Evolutionary conservation across 257 asterid genomes (phyloP), one percentile per base, ranked within the genome.

Genomic region (Rehmannia glutinosa): DNA sequence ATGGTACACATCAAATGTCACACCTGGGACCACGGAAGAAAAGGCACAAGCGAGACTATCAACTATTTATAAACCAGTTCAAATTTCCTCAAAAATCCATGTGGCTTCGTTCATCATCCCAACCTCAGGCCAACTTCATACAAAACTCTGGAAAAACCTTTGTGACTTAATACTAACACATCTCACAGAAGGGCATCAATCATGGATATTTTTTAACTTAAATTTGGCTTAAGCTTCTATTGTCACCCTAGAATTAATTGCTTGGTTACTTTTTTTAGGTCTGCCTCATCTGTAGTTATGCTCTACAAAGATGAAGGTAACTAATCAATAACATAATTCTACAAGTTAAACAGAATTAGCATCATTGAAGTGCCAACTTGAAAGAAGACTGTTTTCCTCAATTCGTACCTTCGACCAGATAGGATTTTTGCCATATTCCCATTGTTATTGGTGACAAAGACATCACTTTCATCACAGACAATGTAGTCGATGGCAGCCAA

Each of bases 371-470:
- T 15, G 51, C 51, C 69, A 52, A 69, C 24, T 30, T 55, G 28
- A 73, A 50, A 57, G 15, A 47, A 45, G 21, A 36, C 23, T 43
- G 68, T 71, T 43, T 61, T 73, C 32, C 60, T 57, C 32, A 16
- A 36, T 69, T 35, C 66, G 55, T 71, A 94, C 99, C 99, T 88
- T 65, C 96, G 85, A 68, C 99, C 98, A 67, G 99, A 96, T 57
- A 94, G 89, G 84, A 94, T 87, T 82, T 94, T 94, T 70, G 97
- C 99, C 99, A 94, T 94, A 79, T 94, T 94, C 65, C 99, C 99
- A 0, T 94, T 94, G 79, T 94, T 94, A 81, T 94, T 94, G 39
- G 99, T 88, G 74, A 87, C 90, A 71, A 94, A 94, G 66, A 94
- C 99, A 75, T 94, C 97, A 75, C 99, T 91, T 80, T 91, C 97